Evolutionary conservation across 2,329 filamentous ascomycete genomes (phyloP), one percentile per base, ranked within the genome.

Genomic region (Aureobasidium mangrovei): DNA sequence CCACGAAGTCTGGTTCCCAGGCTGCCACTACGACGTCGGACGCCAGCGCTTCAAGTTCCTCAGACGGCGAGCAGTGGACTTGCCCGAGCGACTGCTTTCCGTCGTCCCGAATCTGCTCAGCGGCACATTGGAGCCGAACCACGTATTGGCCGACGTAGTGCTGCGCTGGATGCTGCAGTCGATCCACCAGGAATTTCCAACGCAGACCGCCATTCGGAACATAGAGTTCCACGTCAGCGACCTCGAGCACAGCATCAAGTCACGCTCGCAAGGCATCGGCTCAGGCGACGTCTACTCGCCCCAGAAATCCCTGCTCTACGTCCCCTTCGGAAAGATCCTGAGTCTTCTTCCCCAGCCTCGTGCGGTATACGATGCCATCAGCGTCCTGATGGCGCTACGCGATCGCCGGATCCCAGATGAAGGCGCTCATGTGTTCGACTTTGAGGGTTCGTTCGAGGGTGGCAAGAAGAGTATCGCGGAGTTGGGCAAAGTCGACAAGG

Each of bases 1-100:
- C 3, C 57, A 62, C 27, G 66, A 69, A 47, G 58, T 55, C 27
- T 70, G 67, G 67, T 68, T 70, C 32, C 67, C 67, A 2, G 67
- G 67, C 28, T 64, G 63, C n/a, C 67, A 70, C 39, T 69, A 69
- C 55, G 67, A 70, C 46, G 36, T 69, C 18, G 67, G 67, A 1
- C 62, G 67, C 12, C 65, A 68, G 57, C 62, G 61, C 0, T 70
- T 69, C 54, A 62, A 66, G 28, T 70, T 69, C 53, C 43, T 69
- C 2, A 56, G 67, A 1, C 33, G 35, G 10, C 61, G 63, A 43
- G 60, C 59, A 24, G 51, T 55, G 3, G 66, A 67, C 29, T 18
- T 27, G 56, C 56, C 68, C 3, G 67, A 70, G 47, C 58, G 58
- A 7, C 35, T 60, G 1, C 48, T 69, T 2, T 64, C 66, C 0